Evolutionary conservation across 768 basidiomycete species (phyloP).

Genomic region (Baorangia bicolor): DNA sequence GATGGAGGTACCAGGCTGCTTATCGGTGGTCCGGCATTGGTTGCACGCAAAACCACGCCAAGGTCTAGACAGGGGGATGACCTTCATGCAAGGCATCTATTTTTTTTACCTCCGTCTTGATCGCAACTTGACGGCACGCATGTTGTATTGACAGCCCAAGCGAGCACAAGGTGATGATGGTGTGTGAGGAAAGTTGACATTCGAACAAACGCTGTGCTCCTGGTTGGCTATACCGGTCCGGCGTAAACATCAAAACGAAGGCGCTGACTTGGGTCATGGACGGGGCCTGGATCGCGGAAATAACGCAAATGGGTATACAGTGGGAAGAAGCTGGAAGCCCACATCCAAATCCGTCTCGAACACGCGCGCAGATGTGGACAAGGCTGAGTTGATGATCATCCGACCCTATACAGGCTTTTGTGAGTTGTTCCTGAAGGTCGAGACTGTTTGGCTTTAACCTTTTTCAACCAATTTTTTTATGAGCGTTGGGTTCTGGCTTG

Average conservation of each 20-base stretch:
- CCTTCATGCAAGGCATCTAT: not conserved
- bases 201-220: not conserved
- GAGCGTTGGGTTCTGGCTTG: not conserved
- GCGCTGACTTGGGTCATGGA: not conserved
- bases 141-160: not conserved
- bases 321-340: conserved; percentile 1
- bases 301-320: not conserved
- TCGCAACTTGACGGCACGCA: not conserved
- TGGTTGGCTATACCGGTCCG: not conserved
- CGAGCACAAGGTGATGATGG: not conserved
- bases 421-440: not conserved
- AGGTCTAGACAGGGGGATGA: not conserved
- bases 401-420: not conserved
- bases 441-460: conserved; percentile 1
- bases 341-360: no score
- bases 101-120: not conserved
- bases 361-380: not conserved
- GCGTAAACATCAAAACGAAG: not conserved
- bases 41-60: not conserved
- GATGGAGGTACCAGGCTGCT: not conserved
- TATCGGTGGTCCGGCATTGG: not conserved
- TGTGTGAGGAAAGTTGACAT: not conserved
- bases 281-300: not conserved
- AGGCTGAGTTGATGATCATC: not conserved
- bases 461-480: not conserved